phyloP scores from a whole-genome alignment of 768 basidiomycete species.

The Boletus subparvulus region DNA sequence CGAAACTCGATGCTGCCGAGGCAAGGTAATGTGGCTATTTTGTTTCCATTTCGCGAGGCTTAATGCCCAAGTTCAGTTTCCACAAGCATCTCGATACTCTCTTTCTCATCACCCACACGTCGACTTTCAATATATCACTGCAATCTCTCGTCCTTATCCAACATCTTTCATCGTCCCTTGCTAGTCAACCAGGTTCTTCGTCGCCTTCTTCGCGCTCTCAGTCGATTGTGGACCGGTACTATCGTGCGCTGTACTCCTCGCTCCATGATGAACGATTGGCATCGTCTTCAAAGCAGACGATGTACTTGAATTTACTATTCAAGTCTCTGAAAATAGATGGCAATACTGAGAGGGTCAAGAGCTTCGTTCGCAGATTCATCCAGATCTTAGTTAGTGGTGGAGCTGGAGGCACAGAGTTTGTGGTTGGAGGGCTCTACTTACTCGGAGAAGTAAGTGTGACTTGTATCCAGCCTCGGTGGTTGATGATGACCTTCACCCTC shows the following conservation, averaged over 20 bases:
- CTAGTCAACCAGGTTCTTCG: conserved; percentile 40
- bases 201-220: conserved; percentile 42
- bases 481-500: neutral
- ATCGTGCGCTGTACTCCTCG: conserved; percentile 86
- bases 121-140: conserved; percentile 95
- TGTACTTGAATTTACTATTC: conserved; percentile 94
- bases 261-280: conserved; percentile 80
- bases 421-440: conserved; percentile 84
- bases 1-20: conserved; percentile 71
- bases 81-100: conserved; percentile 87
- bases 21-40: conserved; percentile 47
- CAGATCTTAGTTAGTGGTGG: conserved; percentile 74
- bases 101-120: conserved; percentile 92
- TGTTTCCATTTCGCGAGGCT: neutral
- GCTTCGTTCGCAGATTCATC: conserved; percentile 79
- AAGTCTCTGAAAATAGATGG: conserved; percentile 77
- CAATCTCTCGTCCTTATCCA: conserved; percentile 89
- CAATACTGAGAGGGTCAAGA: conserved; percentile 63
- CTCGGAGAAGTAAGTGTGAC: conserved; percentile 74
- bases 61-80: conserved; percentile 47
- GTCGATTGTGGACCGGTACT: conserved; percentile 64
- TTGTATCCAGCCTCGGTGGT: neutral
- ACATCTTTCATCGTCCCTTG: conserved; percentile 66
- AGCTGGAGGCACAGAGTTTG: conserved; percentile 78
- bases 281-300: conserved; percentile 87